Evolutionary conservation across 1,284 basidiomycete species (phyloP), one percentile per base, ranked within the genome.

Genomic region (Fomes fomentarius): DNA sequence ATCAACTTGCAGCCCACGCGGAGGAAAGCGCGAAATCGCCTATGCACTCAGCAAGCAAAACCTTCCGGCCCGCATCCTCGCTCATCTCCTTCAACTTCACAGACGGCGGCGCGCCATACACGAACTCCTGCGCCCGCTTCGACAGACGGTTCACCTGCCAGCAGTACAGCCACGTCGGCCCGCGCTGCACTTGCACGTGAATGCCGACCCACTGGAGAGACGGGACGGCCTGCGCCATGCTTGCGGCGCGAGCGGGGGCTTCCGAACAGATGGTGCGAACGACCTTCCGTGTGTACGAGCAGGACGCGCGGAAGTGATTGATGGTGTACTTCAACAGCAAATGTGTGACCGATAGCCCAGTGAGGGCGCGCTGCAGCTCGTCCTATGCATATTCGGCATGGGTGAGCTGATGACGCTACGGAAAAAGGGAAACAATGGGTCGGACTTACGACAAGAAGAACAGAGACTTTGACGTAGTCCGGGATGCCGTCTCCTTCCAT

Each of bases 171-270:
- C 50, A 52, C 1, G 34, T 14, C 10, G 50, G 50, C 21, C 43
- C 50, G 30, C 38, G 38, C 17, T 26, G 28, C 19, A 51, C 42
- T 6, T 26, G 35, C 8, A 52, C 44, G 22, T 28, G 37, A 21
- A 47, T 44, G 30, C 43, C 44, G n/a, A 52, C n/a, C 43, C 43
- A 46, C n/a, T 30, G 30, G 31, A 52, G 50, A 15, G 50, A 26
- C 7, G 43, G 43, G 12, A 19, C 43, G 19, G 44, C 44, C 15
- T 22, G 38, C 11, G 50, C 44, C 22, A 52, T n/a, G 11, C 24
- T 30, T 1, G 38, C 38, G 1, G 44, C 44, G 22, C 44, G 50
- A n/a, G 37, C 28, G 38, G 22, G 41, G 1, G 50, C 44, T 15
- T 41, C 37, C 7, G 43, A 17, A 31, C 43, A 44, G 43, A 52